Conservation (phyloP, 345 rosid species). For the Lepidium didymum region DNA sequence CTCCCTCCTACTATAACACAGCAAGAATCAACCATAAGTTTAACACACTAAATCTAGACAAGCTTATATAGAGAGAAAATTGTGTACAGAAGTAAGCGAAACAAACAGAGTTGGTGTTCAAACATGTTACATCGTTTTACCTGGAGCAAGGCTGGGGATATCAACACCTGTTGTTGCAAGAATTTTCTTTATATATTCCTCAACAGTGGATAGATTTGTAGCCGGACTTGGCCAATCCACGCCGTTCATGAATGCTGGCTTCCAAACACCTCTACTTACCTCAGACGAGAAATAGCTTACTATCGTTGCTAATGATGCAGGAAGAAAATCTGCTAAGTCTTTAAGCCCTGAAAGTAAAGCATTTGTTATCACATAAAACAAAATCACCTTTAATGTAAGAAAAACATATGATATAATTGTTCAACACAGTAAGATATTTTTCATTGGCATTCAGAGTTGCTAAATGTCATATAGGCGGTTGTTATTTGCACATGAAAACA, state of each 20-base stretch:
- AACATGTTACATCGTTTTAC: conserved; percentile 29
- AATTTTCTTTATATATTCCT: conserved; percentile 79
- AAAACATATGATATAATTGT: not conserved
- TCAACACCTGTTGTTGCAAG: conserved; percentile 86
- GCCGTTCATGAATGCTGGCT: conserved; percentile 92
- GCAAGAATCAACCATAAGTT: conserved; percentile 19
- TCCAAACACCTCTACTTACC: conserved; percentile 93
- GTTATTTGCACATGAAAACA: not conserved
- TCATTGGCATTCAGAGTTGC: not conserved
- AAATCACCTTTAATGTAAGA: not conserved
- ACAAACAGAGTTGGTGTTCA: not conserved
- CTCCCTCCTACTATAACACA: conserved; percentile 51
- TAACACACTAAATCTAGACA: not conserved
- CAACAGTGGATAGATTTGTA: conserved; percentile 76
- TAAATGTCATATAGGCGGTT: not conserved
- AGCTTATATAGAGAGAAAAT: not conserved
- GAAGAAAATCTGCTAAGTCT: conserved; percentile 92
- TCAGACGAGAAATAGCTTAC: conserved; percentile 97
- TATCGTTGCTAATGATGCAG: conserved; percentile 82
- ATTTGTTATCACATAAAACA: not conserved
- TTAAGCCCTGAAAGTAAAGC: conserved; percentile 62
- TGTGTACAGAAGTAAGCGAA: not conserved
- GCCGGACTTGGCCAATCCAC: conserved; percentile 99
- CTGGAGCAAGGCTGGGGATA: conserved; percentile 88
- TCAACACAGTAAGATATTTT: not conserved